Evolutionary conservation across 2,329 filamentous ascomycete species (phyloP), one percentile per base, ranked within the genome.

Genomic region (Escovopsis sp.): DNA sequence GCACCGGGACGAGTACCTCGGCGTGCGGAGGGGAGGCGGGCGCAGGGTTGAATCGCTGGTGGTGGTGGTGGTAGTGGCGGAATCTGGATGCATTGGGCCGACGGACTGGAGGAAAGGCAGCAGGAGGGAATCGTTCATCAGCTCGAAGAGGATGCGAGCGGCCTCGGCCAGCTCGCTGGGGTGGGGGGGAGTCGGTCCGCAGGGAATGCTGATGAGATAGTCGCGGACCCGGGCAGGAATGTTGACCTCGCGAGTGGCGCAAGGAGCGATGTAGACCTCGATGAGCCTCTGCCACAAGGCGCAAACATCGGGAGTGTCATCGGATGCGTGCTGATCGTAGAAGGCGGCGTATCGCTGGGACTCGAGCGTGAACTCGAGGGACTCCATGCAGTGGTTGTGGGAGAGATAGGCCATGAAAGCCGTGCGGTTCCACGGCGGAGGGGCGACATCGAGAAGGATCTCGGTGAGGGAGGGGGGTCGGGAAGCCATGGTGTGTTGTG

Each of bases 401-500:
- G 89, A 95, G 4, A 96, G 73, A 56, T 94, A 96, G 43, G 88
- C 88, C 77, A 91, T 96, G 62, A 96, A 96, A 30, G 89, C 89
- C 46, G 78, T 80, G 8, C 95, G 70, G 0, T 88, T 94, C 73
- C 86, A 96, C 51, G 91, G 91, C 35, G 86, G 80, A 8, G 85
- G 79, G 33, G 91, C 85, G 37, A 75, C 77, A 63, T 95, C 91
- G 49, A 84, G 75, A 37, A 98, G 74, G 26, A 98, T 93, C 54
- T 96, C 89, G 45, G 80, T 74, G 40, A 98, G 69, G 28, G 85
- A 82, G 36, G 86, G 89, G 26, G 64, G 66, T 15, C 52, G 51
- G 40, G 56, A 50, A 15, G 55, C 53, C 53, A 59, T 59, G 39
- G 48, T 51, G 47, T 51, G 51, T 45, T 51, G 59, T 12, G 57